Evolutionary conservation across 805 yeast species (phyloP).

Genomic region (Candida verbasci): DNA sequence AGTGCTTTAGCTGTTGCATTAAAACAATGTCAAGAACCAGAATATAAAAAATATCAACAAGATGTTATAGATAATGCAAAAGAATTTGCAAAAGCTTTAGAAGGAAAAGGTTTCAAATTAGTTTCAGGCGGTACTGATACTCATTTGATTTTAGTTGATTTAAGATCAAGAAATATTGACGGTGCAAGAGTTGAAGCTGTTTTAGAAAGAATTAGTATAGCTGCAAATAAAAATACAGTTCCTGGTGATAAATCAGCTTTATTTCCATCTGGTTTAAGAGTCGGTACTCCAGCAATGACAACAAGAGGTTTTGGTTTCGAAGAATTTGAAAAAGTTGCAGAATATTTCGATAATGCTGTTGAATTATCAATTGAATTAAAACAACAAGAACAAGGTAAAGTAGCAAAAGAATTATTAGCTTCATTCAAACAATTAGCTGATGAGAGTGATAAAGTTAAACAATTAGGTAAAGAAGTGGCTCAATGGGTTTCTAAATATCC

Average conservation of each 20-base stretch:
- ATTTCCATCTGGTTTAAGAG: conserved; percentile 95
- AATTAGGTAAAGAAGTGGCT: conserved; percentile 65
- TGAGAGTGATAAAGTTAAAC: conserved; percentile 64
- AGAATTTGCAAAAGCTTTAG: conserved; percentile 72
- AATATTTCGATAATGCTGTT: conserved; percentile 78
- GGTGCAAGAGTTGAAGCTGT: conserved; percentile 97
- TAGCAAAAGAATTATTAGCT: conserved; percentile 89
- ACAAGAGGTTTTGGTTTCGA: conserved; percentile 91
- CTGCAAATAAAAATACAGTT: conserved; percentile 94
- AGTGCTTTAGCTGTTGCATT: conserved; percentile 96
- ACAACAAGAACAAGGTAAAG: conserved; percentile 60
- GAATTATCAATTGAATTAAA: conserved; percentile 58
- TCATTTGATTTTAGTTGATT: conserved; percentile 88
- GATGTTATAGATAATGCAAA: conserved; percentile 88
- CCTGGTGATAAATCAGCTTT: conserved; percentile 97
- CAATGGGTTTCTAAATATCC: conserved; percentile 91
- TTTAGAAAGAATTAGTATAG: conserved; percentile 90
- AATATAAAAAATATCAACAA: conserved; percentile 84
- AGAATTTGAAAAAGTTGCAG: conserved; percentile 77
- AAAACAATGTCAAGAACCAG: conserved; percentile 89
- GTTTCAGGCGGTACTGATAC: conserved; percentile 97
- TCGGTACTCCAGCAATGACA: conserved; percentile 98
- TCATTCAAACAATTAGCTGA: conserved; percentile 78
- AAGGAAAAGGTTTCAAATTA: conserved; percentile 66
- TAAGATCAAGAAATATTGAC: conserved; percentile 86